Evolutionary conservation across 75 land plant genomes (phyloP).

Genomic region (Cupressus sempervirens): DNA sequence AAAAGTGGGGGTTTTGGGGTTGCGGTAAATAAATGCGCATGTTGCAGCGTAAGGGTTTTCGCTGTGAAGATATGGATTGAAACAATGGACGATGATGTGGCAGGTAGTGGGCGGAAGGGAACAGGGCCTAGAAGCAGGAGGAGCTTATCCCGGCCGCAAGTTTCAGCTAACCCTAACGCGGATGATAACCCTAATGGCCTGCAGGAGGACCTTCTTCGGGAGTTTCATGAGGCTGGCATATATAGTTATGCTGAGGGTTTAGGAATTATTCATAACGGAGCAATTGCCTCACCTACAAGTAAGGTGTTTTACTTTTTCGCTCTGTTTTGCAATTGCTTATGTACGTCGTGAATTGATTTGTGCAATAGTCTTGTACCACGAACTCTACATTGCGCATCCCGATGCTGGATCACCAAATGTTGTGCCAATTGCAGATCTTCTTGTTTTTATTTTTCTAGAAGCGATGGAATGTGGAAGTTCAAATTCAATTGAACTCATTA

Average conservation of each 20-base stretch:
- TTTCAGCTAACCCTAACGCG: background rate
- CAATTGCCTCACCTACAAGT: slow-evolving; percentile 1
- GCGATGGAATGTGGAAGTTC: background rate
- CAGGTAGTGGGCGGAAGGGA: background rate
- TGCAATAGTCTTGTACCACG: background rate
- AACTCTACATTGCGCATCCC: background rate
- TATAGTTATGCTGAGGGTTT: slow-evolving; percentile 2
- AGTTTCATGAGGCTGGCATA: slow-evolving; percentile 8
- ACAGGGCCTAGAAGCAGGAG: slow-evolving; percentile 8
- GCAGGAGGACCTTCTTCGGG: slow-evolving; percentile 5
- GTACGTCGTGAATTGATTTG: background rate
- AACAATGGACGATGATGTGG: background rate
- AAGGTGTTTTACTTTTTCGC: background rate
- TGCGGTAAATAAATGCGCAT: background rate
- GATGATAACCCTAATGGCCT: background rate
- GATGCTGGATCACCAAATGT: background rate
- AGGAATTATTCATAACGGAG: slow-evolving; percentile 6
- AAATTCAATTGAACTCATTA: background rate
- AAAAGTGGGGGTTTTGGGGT: background rate
- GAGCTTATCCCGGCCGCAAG: background rate
- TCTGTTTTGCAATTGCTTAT: background rate
- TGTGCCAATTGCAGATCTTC: background rate
- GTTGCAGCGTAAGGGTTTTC: background rate
- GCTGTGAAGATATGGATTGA: background rate
- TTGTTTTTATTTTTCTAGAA: too few species aligned